Base-by-base conservation (phyloP, 2,329 filamentous ascomycete genomes). In the Fusarium camptoceras region DNA sequence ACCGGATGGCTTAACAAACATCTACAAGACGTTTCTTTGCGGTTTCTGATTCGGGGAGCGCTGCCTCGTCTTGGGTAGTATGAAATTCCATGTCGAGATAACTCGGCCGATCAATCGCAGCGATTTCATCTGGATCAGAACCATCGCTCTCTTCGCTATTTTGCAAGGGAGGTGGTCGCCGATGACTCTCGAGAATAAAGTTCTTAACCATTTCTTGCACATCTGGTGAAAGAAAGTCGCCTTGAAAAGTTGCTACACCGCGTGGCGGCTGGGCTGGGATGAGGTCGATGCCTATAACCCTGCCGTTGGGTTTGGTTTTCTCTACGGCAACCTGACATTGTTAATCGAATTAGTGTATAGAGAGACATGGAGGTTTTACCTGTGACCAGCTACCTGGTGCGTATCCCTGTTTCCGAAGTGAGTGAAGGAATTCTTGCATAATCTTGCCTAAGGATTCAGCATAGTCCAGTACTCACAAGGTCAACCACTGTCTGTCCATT, bases 211-310 rank as follows among this genome's bases (percentile, higher is more conserved):
- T 88, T 24, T 84, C 86, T 78, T 92, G 92, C n/a, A 98, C 90
- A 4, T 82, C 81, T 0, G 89, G 86, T 8, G 90, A 92, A 42
- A 98, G 84, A 72, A 99, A 98, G 78, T 99, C 93, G 49, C 97
- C 96, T 80, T 99, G 96, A 60, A 99, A 94, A 4, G 94, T 94
- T 28, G 93, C 94, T n/a, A 97, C 94, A 24, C 96, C 96, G 75
- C 88, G 89, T 0, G 96, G 96, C 8, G 97, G 95, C 78, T 95
- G 92, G 1, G 94, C 93, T 7, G 96, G 96, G 70, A 99, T 94
- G 54, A 99, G 87, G 78, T 99, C 96, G 75, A 99, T 95, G 14
- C 96, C 97, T 28, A 99, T 84, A 15, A 99, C 90, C 44, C 91
- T 88, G 11, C 94, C 94, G 47, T 87, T 81, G 0, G 94, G 94